Evolutionary conservation across 306 rosid species (phyloP).

Genomic region (Trichosanthes cucumerina): DNA sequence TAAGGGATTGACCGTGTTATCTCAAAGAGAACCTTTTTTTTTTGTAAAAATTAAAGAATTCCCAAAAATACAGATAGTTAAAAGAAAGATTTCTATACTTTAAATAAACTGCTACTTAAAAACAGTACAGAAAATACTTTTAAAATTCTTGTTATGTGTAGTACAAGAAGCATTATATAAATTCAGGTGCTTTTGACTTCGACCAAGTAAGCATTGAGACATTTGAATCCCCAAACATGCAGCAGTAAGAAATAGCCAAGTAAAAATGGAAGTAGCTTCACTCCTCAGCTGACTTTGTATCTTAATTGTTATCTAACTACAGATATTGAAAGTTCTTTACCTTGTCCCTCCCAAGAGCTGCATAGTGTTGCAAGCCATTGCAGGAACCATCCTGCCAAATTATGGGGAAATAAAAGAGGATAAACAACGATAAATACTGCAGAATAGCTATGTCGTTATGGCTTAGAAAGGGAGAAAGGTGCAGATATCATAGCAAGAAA

Average conservation of each 20-base stretch:
- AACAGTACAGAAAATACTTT: background rate
- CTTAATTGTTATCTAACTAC: background rate
- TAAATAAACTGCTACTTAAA: background rate
- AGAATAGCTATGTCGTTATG: background rate
- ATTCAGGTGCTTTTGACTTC: background rate
- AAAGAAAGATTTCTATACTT: background rate
- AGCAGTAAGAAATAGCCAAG: background rate
- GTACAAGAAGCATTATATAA: background rate
- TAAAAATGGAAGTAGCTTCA: background rate
- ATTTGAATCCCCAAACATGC: background rate
- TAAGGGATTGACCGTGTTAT: background rate
- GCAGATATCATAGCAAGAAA: background rate
- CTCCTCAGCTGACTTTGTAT: background rate
- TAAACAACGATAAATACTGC: background rate
- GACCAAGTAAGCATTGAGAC: background rate
- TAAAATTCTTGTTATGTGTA: background rate
- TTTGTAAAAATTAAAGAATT: background rate
- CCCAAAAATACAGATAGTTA: background rate
- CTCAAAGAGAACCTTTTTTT: background rate
- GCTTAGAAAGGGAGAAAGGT: background rate
- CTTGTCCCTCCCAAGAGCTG: constrained; percentile 98
- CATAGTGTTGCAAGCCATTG: constrained; percentile 98
- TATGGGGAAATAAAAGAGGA: constrained; percentile 4
- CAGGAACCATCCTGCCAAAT: constrained; percentile 91
- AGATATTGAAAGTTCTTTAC: constrained; percentile 29